phyloP scores from a whole-genome alignment of 1,284 basidiomycete genomes.

The Ustilago xerochloae region DNA sequence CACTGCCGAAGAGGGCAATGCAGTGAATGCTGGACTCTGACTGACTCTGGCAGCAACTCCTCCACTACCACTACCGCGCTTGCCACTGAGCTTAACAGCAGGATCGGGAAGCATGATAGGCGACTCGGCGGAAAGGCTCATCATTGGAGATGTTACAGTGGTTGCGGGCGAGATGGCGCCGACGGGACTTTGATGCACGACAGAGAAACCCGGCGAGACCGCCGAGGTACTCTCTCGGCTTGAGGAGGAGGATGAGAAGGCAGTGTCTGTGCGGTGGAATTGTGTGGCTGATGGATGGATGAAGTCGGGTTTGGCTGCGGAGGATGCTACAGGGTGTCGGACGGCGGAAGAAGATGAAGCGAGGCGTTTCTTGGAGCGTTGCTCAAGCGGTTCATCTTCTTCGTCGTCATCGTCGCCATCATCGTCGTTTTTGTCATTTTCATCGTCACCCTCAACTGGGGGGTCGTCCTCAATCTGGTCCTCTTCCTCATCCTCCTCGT shows the following conservation, averaged over 20 bases:
- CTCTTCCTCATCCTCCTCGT: slow-evolving; percentile 29
- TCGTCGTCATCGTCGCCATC: slow-evolving; percentile 33
- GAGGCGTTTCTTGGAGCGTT: slow-evolving; percentile 31
- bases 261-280: slow-evolving; percentile 14
- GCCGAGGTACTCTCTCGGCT: slow-evolving; percentile 19
- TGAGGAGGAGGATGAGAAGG: slow-evolving; percentile 31
- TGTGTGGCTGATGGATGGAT: slow-evolving; percentile 4
- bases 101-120: slow-evolving; percentile 48
- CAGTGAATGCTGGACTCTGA: slow-evolving; percentile 11
- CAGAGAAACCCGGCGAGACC: slow-evolving; percentile 27
- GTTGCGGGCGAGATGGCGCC: slow-evolving; percentile 32
- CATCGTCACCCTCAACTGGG: slow-evolving; percentile 21
- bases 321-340: background rate
- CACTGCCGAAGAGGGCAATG: slow-evolving; percentile 26
- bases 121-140: slow-evolving; percentile 52
- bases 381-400: slow-evolving; percentile 41
- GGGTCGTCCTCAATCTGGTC: slow-evolving; percentile 33
- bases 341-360: background rate
- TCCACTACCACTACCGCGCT: background rate
- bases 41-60: slow-evolving; percentile 8
- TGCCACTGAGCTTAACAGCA: slow-evolving; percentile 19
- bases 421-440: slow-evolving; percentile 18
- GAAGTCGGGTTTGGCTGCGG: background rate
- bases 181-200: slow-evolving; percentile 16
- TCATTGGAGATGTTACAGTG: slow-evolving; percentile 52